These are phyloP conservation scores for Phaseolus coccineus DNA, from an alignment of 331 rosid species.

Conservation along the genomic window DNA sequence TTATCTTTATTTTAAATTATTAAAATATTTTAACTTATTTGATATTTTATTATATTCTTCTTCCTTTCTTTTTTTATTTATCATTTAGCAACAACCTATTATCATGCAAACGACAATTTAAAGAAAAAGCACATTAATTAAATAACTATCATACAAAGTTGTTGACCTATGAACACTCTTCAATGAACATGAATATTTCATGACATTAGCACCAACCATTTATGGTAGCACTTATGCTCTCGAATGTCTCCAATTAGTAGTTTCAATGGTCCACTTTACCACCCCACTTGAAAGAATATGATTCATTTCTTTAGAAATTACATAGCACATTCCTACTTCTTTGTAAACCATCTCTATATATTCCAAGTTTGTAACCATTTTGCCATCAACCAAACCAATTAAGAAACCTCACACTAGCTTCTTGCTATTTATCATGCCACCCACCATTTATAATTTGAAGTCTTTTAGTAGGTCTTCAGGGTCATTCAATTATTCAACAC, in stretches of 20 bases:
- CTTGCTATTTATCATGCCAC: slow-evolving; percentile 48
- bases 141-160: too few species aligned
- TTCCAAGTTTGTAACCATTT: slow-evolving; percentile 18
- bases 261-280: slow-evolving; percentile 37
- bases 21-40: too few species aligned
- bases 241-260: slow-evolving; percentile 16
- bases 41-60: too few species aligned
- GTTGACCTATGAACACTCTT: too few species aligned
- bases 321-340: not conserved
- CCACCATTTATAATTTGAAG: not conserved
- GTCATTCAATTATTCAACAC: slow-evolving; percentile 9
- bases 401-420: slow-evolving; percentile 14
- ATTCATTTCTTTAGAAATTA: slow-evolving; percentile 32
- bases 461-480: slow-evolving; percentile 32
- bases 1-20: too few species aligned
- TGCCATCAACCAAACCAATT: slow-evolving; percentile 32
- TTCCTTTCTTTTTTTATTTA: too few species aligned
- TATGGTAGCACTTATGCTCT: not conserved
- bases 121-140: too few species aligned
- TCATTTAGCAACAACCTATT: too few species aligned
- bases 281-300: slow-evolving; percentile 43
- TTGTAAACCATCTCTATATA: slow-evolving; percentile 31
- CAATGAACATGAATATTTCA: not conserved
- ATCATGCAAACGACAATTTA: too few species aligned
- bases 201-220: slow-evolving; percentile 8